Percentiles rank a stretch among this genome's conserved stretches.
Evolutionary conservation across 2,329 filamentous ascomycete species (phyloP).

Genomic region (Waltergamsia citrina): DNA sequence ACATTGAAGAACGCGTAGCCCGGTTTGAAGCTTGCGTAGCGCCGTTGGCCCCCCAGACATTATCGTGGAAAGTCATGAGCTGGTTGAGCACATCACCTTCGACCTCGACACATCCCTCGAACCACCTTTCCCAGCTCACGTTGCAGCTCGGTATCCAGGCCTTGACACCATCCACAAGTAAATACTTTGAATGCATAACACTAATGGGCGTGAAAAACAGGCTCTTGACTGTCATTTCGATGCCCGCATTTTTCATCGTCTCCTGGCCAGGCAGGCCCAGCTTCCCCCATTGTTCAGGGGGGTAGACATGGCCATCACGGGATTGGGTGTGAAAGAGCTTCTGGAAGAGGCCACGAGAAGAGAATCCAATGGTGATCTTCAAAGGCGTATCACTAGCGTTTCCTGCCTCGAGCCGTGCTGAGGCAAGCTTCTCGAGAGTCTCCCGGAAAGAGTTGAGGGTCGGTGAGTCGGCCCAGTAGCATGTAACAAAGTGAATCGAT

Average conservation of each 20-base stretch:
- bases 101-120: constrained; percentile 66
- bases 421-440: constrained; percentile 51
- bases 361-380: constrained; percentile 66
- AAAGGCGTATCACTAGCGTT: constrained; percentile 25
- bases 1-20: neutral
- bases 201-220: constrained; percentile 73
- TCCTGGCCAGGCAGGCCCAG: constrained; percentile 54
- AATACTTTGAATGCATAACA: constrained; percentile 82
- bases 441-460: constrained; percentile 48
- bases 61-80: constrained; percentile 57
- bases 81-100: constrained; percentile 49
- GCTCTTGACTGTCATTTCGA: constrained; percentile 65
- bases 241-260: constrained; percentile 40
- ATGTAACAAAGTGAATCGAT: constrained; percentile 70
- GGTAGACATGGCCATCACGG: constrained; percentile 50
- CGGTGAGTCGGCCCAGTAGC: constrained; percentile 67
- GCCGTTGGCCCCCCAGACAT: constrained; percentile 48
- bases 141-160: constrained; percentile 74
- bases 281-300: constrained; percentile 46
- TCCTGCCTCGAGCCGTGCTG: constrained; percentile 15
- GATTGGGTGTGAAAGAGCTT: constrained; percentile 67
- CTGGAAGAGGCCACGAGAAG: constrained; percentile 61
- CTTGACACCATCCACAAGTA: constrained; percentile 58
- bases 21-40: neutral
- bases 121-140: constrained; percentile 81